Evolutionary conservation across 2,329 filamentous ascomycete species (phyloP).

Genomic region (Remersonia thermophila): DNA sequence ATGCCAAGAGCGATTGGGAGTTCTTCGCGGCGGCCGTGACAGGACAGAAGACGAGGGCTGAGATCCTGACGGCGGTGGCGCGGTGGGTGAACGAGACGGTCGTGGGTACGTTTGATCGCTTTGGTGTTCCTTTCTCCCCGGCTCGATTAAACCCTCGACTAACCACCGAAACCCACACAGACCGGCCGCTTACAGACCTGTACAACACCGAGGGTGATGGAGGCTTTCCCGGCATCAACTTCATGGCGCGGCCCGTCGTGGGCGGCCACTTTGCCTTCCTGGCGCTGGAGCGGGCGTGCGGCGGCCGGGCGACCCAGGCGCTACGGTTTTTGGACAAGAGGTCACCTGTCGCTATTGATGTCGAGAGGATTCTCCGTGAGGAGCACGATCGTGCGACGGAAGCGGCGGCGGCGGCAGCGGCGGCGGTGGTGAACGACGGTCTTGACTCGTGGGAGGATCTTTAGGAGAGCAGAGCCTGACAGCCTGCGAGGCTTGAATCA

Average conservation of each 20-base stretch:
- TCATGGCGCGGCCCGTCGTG: slow-evolving; percentile 73
- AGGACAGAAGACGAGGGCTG: slow-evolving; percentile 50
- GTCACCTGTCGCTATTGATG: slow-evolving; percentile 22
- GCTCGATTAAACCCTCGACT: slow-evolving; percentile 3
- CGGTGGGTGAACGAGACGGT: slow-evolving; percentile 74
- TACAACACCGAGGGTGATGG: slow-evolving; percentile 71
- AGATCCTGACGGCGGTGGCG: slow-evolving; percentile 64
- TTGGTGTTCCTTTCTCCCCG: background rate
- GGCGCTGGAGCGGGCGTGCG: slow-evolving; percentile 69
- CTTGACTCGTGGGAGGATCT: slow-evolving; percentile 4
- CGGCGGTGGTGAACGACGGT: background rate
- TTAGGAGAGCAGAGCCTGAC: background rate
- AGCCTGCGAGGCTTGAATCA: background rate
- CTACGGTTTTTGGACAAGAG: slow-evolving; percentile 37
- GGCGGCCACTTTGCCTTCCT: slow-evolving; percentile 79
- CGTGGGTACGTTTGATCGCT: slow-evolving; percentile 43
- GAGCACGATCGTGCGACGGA: slow-evolving; percentile 6
- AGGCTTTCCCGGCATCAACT: slow-evolving; percentile 59
- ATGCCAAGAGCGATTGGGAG: slow-evolving; percentile 85
- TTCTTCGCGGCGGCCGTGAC: slow-evolving; percentile 78
- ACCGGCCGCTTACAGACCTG: slow-evolving; percentile 68
- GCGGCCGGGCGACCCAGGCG: slow-evolving; percentile 49
- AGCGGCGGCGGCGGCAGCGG: slow-evolving; percentile 1
- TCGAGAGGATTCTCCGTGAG: slow-evolving; percentile 20
- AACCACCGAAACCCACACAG: slow-evolving; percentile 21